Evolutionary conservation across 805 yeast species (phyloP).

Genomic region (Jamesozyma hellenica): DNA sequence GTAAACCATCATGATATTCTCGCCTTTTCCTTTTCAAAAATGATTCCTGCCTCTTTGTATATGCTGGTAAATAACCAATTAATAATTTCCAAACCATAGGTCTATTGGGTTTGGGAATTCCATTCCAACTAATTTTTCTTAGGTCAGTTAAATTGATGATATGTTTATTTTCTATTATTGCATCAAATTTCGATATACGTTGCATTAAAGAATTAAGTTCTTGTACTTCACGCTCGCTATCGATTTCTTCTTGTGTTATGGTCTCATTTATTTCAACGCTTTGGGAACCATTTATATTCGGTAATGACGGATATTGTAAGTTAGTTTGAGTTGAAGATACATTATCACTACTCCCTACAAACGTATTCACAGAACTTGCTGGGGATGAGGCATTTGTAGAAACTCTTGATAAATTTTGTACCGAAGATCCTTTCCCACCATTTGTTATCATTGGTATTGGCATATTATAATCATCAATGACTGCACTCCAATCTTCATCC

Average conservation of each 20-base stretch:
- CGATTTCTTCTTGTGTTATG: constrained; percentile 17
- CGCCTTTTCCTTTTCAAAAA: constrained; percentile 71
- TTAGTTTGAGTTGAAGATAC: constrained; percentile 1
- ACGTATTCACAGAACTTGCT: constrained; percentile 7
- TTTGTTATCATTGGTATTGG: constrained; percentile 26
- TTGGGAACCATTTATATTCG: constrained; percentile 17
- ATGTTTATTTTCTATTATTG: constrained; percentile 41
- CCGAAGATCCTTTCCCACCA: constrained; percentile 19
- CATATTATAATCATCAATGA: constrained; percentile 37
- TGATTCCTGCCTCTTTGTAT: constrained; percentile 59
- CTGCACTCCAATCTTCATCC: constrained; percentile 92
- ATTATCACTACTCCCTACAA: constrained; percentile 1
- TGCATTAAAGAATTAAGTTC: constrained; percentile 50
- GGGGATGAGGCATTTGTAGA: constrained; percentile 16
- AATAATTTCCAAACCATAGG: constrained; percentile 84
- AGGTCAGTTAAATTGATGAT: constrained; percentile 61
- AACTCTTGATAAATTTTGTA: constrained; percentile 6
- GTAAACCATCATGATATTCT: constrained; percentile 71
- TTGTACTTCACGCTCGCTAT: constrained; percentile 26
- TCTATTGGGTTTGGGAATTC: constrained; percentile 73
- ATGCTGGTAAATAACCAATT: constrained; percentile 84
- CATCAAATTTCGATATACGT: constrained; percentile 57
- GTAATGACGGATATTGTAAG: constrained; percentile 24
- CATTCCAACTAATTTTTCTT: constrained; percentile 84
- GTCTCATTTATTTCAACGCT: constrained; percentile 7